phyloP scores from a whole-genome alignment of 352 stramenopile species.

The Globisporangium irregulare region DNA sequence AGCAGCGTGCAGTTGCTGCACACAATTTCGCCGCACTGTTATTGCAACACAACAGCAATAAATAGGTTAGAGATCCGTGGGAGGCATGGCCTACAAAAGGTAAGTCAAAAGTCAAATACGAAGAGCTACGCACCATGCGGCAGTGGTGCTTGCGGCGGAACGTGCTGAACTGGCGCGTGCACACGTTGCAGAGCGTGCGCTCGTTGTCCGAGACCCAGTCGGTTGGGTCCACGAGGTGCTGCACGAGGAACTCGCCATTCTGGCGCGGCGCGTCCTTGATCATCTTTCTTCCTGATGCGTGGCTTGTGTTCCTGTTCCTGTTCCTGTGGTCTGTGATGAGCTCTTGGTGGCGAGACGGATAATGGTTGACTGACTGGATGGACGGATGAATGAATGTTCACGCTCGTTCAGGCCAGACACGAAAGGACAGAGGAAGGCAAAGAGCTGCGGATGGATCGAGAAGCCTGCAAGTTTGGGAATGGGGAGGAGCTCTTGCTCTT shows the following conservation, averaged over 20 bases:
- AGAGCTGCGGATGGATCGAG: neutral
- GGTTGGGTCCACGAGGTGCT: conserved; percentile 67
- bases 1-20: conserved; percentile 79
- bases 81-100: neutral
- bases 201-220: conserved; percentile 79
- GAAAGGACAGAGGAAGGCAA: neutral
- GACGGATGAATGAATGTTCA: neutral
- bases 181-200: conserved; percentile 70
- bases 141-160: conserved; percentile 88
- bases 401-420: neutral
- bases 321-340: neutral
- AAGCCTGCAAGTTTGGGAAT: conserved; percentile 14
- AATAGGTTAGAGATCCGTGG: neutral
- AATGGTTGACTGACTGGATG: neutral
- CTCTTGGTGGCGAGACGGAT: neutral
- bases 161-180: conserved; percentile 69
- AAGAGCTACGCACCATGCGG: conserved; percentile 51
- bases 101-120: neutral
- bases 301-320: neutral
- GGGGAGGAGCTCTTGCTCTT: neutral
- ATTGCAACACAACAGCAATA: neutral
- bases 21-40: conserved; percentile 73
- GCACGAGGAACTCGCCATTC: conserved; percentile 58
- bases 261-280: conserved; percentile 25
- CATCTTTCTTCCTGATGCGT: conserved; percentile 14